phyloP scores from a whole-genome alignment of 139 green algal species.

The Chlamydomonas urium region DNA sequence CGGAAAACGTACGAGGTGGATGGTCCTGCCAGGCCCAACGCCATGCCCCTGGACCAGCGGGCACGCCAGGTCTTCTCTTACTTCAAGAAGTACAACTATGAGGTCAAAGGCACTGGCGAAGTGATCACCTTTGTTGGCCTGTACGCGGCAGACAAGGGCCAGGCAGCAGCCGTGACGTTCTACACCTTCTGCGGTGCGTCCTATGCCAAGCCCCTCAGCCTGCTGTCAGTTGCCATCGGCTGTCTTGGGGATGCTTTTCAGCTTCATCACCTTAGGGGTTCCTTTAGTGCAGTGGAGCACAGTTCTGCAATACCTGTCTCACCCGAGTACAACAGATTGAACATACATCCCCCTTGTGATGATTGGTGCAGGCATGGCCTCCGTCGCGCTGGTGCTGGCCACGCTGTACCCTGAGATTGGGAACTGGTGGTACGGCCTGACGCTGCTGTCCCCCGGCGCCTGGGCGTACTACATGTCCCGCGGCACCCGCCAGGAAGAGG shows the following conservation, averaged over 20 bases:
- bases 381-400: slow-evolving; percentile 75
- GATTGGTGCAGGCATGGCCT: slow-evolving; percentile 71
- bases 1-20: slow-evolving; percentile 74
- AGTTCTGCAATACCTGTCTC: not conserved
- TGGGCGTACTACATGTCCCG: slow-evolving; percentile 77
- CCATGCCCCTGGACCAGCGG: slow-evolving; percentile 60
- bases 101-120: slow-evolving; percentile 76
- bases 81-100: slow-evolving; percentile 83
- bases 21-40: slow-evolving; percentile 46
- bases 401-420: slow-evolving; percentile 56
- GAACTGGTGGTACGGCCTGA: slow-evolving; percentile 82
- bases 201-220: too few relatives aligned
- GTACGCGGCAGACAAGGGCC: slow-evolving; percentile 70
- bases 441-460: slow-evolving; percentile 61
- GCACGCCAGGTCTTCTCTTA: slow-evolving; percentile 70
- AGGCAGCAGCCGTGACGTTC: slow-evolving; percentile 76
- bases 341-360: too few relatives aligned
- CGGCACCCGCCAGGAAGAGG: slow-evolving; percentile 68
- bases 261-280: too few relatives aligned
- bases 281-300: too few relatives aligned
- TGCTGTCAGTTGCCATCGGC: too few relatives aligned
- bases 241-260: too few relatives aligned
- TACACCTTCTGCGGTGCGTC: slow-evolving; percentile 74
- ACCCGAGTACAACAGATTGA: not conserved
- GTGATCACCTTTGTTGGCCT: slow-evolving; percentile 84